Conservation (phyloP, 306 rosid species). For the Citrullus mucosospermus region DNA sequence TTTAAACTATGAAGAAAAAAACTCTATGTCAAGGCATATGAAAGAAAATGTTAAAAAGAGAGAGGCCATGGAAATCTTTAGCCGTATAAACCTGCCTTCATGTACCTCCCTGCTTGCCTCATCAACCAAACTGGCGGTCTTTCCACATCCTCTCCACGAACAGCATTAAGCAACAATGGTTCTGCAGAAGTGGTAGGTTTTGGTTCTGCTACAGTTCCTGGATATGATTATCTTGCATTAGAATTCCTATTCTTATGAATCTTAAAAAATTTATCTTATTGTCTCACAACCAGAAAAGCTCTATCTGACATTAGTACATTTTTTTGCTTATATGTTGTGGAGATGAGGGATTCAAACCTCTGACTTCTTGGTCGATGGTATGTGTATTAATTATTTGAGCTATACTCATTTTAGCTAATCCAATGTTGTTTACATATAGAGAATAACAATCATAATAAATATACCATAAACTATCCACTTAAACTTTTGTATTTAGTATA, state of each 20-base stretch:
- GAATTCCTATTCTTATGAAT: not conserved
- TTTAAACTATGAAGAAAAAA: not conserved
- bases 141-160: slow-evolving; percentile 64
- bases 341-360: not conserved
- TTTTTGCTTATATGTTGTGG: no score
- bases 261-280: not conserved
- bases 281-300: not conserved
- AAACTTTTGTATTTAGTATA: not conserved
- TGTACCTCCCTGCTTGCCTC: slow-evolving; percentile 99
- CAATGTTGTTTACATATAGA: not conserved
- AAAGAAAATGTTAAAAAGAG: not conserved
- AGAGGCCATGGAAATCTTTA: slow-evolving; percentile 5
- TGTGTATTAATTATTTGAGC: no score
- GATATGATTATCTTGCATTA: slow-evolving; percentile 11
- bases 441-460: not conserved
- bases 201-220: slow-evolving; percentile 65
- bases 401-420: not conserved
- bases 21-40: not conserved
- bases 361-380: not conserved
- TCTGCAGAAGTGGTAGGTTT: slow-evolving; percentile 34
- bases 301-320: not conserved
- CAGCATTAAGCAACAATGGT: slow-evolving; percentile 80
- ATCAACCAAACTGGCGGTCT: slow-evolving; percentile 99
- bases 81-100: slow-evolving; percentile 81
- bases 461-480: not conserved